Evolutionary conservation across 2,329 filamentous ascomycete species (phyloP).

Genomic region (Lachnellula subtilissima): DNA sequence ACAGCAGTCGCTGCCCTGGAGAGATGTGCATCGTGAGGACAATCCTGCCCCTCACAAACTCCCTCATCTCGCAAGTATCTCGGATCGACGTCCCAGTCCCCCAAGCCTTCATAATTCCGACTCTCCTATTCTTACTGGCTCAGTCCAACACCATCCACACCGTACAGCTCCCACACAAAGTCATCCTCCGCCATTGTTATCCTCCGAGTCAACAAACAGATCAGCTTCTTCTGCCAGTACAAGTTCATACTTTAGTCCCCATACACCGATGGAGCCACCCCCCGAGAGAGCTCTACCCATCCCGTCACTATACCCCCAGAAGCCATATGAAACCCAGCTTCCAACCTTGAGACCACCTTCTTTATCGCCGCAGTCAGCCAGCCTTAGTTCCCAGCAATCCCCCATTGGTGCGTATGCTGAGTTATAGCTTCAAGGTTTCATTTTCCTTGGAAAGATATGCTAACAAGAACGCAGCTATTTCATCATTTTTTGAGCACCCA

Average conservation of each 20-base stretch:
- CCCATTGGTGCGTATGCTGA: conserved; percentile 25
- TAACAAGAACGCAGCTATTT: not conserved
- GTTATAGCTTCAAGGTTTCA: not conserved
- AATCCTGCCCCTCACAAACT: conserved; percentile 12
- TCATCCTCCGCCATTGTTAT: conserved; percentile 26
- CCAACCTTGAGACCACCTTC: conserved; percentile 26
- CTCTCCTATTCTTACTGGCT: conserved; percentile 15
- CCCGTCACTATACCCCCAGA: conserved; percentile 24
- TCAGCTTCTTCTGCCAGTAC: conserved; percentile 26
- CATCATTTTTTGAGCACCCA: conserved; percentile 2
- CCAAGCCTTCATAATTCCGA: conserved; percentile 10
- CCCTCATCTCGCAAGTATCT: conserved; percentile 12
- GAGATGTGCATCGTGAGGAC: conserved; percentile 25
- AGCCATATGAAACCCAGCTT: conserved; percentile 28
- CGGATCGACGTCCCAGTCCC: conserved; percentile 18
- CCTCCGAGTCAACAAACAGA: conserved; percentile 27
- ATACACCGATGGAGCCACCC: conserved; percentile 29
- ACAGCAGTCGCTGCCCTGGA: conserved; percentile 24
- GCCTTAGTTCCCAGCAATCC: conserved; percentile 19
- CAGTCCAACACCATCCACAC: conserved; percentile 19
- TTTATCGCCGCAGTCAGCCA: conserved; percentile 24
- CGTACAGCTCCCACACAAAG: conserved; percentile 16
- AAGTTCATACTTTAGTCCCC: conserved; percentile 25
- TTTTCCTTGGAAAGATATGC: not conserved
- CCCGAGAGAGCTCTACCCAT: conserved; percentile 27